These are phyloP conservation scores for Venturia aucupariae DNA, from an alignment of 2,329 filamentous ascomycete genomes.

Conservation along the genomic window DNA sequence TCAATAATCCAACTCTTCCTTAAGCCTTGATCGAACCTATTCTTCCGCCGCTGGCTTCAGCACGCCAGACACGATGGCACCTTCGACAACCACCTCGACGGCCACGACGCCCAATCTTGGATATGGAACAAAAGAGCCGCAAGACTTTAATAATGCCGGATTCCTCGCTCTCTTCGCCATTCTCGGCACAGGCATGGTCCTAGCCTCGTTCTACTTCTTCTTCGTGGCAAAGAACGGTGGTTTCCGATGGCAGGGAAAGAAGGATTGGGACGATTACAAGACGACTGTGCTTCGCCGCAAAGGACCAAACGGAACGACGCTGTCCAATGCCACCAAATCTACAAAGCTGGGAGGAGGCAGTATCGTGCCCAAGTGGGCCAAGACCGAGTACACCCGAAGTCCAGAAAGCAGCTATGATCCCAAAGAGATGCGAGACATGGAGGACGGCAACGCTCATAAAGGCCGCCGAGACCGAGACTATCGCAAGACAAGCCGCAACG, in stretches of 20 bases:
- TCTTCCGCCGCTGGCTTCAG: not conserved
- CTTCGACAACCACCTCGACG: not conserved
- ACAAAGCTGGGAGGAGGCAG: constrained; percentile 84
- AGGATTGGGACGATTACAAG: constrained; percentile 99
- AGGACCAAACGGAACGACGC: constrained; percentile 78
- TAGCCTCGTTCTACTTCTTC: constrained; percentile 89
- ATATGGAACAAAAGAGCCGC: constrained; percentile 27
- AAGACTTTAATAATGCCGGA: constrained; percentile 42
- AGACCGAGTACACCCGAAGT: constrained; percentile 32
- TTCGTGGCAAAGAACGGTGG: constrained; percentile 97
- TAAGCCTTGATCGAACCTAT: not conserved
- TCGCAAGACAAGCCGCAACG: constrained; percentile 45
- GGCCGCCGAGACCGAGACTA: constrained; percentile 22
- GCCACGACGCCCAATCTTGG: constrained; percentile 20
- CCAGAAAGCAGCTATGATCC: constrained; percentile 27
- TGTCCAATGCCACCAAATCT: constrained; percentile 71
- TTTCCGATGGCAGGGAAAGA: constrained; percentile 59
- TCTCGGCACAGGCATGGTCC: constrained; percentile 66
- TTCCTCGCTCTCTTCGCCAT: constrained; percentile 82
- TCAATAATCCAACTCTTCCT: not conserved
- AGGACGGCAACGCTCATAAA: constrained; percentile 31
- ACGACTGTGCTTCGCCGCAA: constrained; percentile 81
- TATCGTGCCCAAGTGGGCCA: constrained; percentile 41
- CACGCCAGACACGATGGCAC: not conserved
- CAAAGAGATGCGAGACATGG: constrained; percentile 32